These are phyloP conservation scores for Telfairia occidentalis DNA, from an alignment of 331 rosid genomes.

Conservation along the genomic window DNA sequence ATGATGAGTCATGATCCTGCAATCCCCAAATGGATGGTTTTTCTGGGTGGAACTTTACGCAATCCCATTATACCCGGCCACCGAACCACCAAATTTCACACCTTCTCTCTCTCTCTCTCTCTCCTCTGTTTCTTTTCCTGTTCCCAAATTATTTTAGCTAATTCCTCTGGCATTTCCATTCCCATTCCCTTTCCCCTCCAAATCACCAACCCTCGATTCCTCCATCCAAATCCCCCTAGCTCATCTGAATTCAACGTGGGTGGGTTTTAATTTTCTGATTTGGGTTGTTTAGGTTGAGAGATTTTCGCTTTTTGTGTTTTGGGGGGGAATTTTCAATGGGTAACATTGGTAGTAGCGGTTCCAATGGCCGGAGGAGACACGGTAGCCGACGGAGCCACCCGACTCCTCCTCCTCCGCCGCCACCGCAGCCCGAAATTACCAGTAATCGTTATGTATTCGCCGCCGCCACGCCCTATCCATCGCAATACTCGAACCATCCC, in stretches of 20 bases:
- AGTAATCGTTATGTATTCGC: constrained; percentile 46
- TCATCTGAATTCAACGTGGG: too few relatives aligned
- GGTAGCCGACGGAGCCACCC: constrained; percentile 40
- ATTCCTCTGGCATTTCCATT: not conserved
- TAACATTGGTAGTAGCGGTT: constrained; percentile 42
- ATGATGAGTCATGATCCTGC: constrained; percentile 12
- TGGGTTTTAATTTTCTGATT: too few relatives aligned
- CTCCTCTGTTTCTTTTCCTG: not conserved
- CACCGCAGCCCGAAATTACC: constrained; percentile 60
- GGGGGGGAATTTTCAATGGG: constrained; percentile 38
- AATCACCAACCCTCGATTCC: too few relatives aligned
- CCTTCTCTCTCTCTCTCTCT: not conserved
- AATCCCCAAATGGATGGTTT: constrained; percentile 20
- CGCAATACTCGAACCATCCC: constrained; percentile 37
- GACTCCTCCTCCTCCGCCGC: constrained; percentile 39
- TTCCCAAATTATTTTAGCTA: not conserved
- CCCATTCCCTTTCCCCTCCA: not conserved
- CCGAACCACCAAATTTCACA: constrained; percentile 12
- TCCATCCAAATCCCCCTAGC: too few relatives aligned
- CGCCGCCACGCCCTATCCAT: constrained; percentile 49
- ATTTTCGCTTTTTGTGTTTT: not conserved
- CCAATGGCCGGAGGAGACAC: constrained; percentile 38
- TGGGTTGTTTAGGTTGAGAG: not conserved
- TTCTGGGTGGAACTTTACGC: constrained; percentile 65
- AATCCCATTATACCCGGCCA: constrained; percentile 45